Conservation (phyloP, 2,329 filamentous ascomycete species). For the Didymella sp. region DNA sequence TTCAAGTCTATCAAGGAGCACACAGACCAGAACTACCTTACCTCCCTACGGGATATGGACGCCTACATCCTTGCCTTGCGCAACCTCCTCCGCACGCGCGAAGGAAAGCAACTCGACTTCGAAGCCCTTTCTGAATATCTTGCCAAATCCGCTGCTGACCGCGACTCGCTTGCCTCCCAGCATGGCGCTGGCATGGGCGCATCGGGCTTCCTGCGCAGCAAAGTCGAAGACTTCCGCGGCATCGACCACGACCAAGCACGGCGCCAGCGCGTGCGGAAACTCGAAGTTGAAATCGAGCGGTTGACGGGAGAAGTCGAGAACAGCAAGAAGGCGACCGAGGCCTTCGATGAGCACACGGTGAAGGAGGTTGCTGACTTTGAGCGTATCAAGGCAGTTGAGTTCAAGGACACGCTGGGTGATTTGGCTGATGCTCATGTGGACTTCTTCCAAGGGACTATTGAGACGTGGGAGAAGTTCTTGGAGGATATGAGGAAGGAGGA, state of each 20-base stretch:
- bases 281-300: constrained; percentile 92
- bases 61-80: constrained; percentile 90
- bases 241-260: constrained; percentile 94
- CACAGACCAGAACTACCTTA: constrained; percentile 95
- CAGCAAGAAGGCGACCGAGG: constrained; percentile 84
- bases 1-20: constrained; percentile 84
- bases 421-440: constrained; percentile 84
- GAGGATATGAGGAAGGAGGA: constrained; percentile 80
- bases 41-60: constrained; percentile 92
- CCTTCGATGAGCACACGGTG: constrained; percentile 95
- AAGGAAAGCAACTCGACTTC: constrained; percentile 98
- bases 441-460: constrained; percentile 81
- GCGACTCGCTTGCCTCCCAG: constrained; percentile 76
- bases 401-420: constrained; percentile 82
- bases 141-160: constrained; percentile 85
- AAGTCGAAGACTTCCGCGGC: constrained; percentile 94
- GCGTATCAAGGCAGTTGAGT: constrained; percentile 92
- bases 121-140: constrained; percentile 96
- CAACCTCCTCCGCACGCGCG: constrained; percentile 85
- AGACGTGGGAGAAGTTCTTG: constrained; percentile 90
- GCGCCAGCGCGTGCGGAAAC: constrained; percentile 83
- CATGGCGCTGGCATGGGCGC: constrained; percentile 72
- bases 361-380: constrained; percentile 94
- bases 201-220: constrained; percentile 86
- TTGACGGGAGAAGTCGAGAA: constrained; percentile 85